Conservation (phyloP, 2,329 filamentous ascomycete genomes). For the Parastagonospora nodorum region DNA sequence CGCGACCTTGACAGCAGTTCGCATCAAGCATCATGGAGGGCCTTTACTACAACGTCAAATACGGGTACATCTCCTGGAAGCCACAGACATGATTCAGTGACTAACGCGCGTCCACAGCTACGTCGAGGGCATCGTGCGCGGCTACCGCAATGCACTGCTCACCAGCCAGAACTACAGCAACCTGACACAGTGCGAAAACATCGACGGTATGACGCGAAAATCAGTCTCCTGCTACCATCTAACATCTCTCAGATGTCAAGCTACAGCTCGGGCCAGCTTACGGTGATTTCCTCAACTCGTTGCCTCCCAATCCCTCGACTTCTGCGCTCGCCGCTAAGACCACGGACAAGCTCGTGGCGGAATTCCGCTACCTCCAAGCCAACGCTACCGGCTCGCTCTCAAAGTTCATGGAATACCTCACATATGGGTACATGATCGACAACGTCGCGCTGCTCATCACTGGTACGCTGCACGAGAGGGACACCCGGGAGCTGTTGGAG, state of each 20-base stretch:
- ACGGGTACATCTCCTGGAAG: conserved; percentile 65
- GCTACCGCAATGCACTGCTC: conserved; percentile 92
- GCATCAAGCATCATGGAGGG: conserved; percentile 72
- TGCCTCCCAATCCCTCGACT: conserved; percentile 95
- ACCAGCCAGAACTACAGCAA: conserved; percentile 92
- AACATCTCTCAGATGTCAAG: conserved; percentile 75
- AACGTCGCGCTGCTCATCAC: conserved; percentile 98
- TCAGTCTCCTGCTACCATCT: conserved; percentile 1
- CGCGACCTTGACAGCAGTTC: conserved; percentile 10
- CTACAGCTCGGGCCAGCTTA: conserved; percentile 96
- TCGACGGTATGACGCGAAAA: conserved; percentile 71
- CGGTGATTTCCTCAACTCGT: conserved; percentile 91
- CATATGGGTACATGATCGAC: conserved; percentile 99
- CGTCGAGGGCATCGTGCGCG: conserved; percentile 95
- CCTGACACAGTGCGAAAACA: conserved; percentile 95
- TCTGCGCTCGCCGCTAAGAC: conserved; percentile 93
- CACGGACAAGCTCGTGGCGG: conserved; percentile 95
- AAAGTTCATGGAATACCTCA: conserved; percentile 97
- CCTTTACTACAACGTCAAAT: conserved; percentile 91
- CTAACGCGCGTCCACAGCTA: conserved; percentile 64
- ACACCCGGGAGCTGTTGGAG: conserved; percentile 92
- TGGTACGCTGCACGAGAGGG: conserved; percentile 93
- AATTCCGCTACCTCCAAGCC: conserved; percentile 94
- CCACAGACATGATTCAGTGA: background rate
- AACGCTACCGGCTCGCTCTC: conserved; percentile 90